Base-by-base conservation (phyloP, 75 land plant genomes). In the Pinus albicaulis region DNA sequence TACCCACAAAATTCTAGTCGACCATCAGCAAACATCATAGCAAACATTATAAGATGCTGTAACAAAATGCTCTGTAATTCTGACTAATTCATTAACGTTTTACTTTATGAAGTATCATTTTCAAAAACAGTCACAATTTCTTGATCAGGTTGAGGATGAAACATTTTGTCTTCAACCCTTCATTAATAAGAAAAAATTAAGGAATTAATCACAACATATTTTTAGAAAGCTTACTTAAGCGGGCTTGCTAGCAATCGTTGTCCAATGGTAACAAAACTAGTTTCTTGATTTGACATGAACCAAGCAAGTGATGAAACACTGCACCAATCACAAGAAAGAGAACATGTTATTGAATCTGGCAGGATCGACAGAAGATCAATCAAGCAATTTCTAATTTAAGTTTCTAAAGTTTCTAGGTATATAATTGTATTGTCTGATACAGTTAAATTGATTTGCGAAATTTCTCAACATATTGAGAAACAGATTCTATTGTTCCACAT, bases 251-350 rank as follows among this genome's bases (percentile, higher is more conserved):
- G 85, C 66, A 95, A 76, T 80, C 99, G 84, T 74, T 97, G 99
- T 15, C 95, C 98, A 76, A 97, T 94, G 56, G 99, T 97, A 4
- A 97, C 99, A 82, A 97, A 97, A 66, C 98, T 94, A 13, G 91
- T 94, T 72, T 94, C 99, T 80, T 95, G 99, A 86, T 92, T 94
- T 82, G 99, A 97, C 98, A 97, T 97, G 76, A 97, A 97, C 98
- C 98, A 92, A 48, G 99, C 99, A 63, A 97, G 91, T 60, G 99
- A 97, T 65, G 99, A 97, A 81, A 97, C 99, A 91, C 99, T 97
- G 89, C 79, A 86, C 15, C 31, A 64, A 75, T 22, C 31, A 58
- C 76, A 62, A 36, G 72, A 75, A 19, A 69, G 71, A 17, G 38
- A 23, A 19, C 19, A 69, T 69, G 2, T 69, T 28, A 26, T 24